Evolutionary conservation across 768 basidiomycete species (phyloP), one percentile per base, ranked within the genome.

Genomic region (Auricularia auricula-judae): DNA sequence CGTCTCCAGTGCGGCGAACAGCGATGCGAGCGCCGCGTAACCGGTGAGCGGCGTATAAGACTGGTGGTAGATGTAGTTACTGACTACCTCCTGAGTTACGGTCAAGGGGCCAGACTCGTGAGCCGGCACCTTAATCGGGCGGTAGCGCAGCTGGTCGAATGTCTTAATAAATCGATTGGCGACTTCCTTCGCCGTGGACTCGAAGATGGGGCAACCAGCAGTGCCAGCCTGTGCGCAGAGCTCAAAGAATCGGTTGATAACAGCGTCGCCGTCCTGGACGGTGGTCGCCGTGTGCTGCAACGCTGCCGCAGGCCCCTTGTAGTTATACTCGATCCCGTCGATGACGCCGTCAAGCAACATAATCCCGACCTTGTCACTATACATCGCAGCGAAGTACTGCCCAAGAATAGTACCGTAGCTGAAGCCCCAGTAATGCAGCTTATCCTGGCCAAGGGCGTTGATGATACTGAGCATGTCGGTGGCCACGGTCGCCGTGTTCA

Each of bases 401-500:
- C 56, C 56, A 18, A 65, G 64, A 16, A 61, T 33, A 7, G 64
- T 61, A 10, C 64, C 64, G 34, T 65, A 65, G 42, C 58, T 61
- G 59, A 59, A 12, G 63, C 59, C 44, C 56, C 63, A 68, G 34
- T 69, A 69, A 18, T 66, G 61, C n/a, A 69, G 58, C 58, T 69
- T 69, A 16, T 69, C 65, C 18, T 39, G 53, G 36, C 68, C 68
- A 34, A 64, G 62, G 1, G 68, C 68, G 33, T 63, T 61, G 14
- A 64, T 61, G 42, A 69, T 69, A 33, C 66, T 65, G 8, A 69
- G 64, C 68, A 69, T 69, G 47, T 69, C 68, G 1, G 43, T 66
- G 14, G 65, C 67, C 2, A 69, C 67, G 5, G 56, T 61, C 23
- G 62, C 39, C 12, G 67, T 66, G 56, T 59, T 23, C 56, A 59